Percentiles rank a stretch among this genome's conserved stretches.
Evolutionary conservation across 306 rosid genomes (phyloP).

Genomic region (Albizia julibrissin): DNA sequence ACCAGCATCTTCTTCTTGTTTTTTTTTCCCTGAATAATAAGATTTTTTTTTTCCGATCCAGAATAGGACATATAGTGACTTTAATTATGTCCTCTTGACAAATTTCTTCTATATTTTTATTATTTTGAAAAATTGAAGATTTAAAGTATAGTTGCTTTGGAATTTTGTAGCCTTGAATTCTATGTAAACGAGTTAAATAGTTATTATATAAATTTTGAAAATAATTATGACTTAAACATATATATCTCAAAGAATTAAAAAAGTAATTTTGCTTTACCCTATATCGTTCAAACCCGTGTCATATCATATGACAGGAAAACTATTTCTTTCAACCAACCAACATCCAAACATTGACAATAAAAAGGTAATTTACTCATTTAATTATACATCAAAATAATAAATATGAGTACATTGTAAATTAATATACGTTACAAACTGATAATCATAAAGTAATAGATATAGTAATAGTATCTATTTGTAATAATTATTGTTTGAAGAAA

Average conservation of each 20-base stretch:
- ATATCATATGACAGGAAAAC: too few species aligned
- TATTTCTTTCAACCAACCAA: too few species aligned
- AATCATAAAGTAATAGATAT: background rate
- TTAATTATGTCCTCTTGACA: background rate
- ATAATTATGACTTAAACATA: background rate
- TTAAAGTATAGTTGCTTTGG: background rate
- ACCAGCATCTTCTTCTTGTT: background rate
- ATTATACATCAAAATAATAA: background rate
- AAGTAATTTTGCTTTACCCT: background rate
- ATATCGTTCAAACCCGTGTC: too few species aligned
- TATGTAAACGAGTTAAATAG: background rate
- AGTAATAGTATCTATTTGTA: background rate
- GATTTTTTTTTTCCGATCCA: too few species aligned
- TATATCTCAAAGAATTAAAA: background rate
- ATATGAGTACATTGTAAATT: background rate
- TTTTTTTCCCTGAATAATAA: background rate
- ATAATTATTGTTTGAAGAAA: background rate
- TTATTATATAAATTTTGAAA: background rate
- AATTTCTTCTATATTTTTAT: too few species aligned
- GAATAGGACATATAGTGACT: background rate
- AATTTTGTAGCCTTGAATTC: background rate
- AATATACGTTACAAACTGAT: background rate
- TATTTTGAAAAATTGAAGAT: too few species aligned
- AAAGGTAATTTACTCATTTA: background rate
- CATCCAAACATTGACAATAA: too few species aligned